phyloP scores from a whole-genome alignment of 225 moss, liverwort and hornwort genomes.

The Neckera pumila region DNA sequence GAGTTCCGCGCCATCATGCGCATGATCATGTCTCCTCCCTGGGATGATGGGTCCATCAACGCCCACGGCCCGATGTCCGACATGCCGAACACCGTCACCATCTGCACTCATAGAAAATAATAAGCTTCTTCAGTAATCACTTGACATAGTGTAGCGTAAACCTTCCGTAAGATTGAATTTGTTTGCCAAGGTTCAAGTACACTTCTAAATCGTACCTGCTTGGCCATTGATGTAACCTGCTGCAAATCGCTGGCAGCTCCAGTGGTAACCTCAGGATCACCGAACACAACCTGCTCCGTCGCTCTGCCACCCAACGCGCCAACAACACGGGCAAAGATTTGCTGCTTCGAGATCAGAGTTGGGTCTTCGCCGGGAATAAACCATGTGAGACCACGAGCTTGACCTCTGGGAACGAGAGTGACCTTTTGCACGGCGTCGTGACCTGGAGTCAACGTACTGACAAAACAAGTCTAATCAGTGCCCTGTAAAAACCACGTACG shows the following conservation, averaged over 20 bases:
- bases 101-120: conserved; percentile 22
- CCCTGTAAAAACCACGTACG: too few relatives aligned
- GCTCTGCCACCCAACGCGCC: conserved; percentile 91
- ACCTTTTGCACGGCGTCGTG: conserved; percentile 93
- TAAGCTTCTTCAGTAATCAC: neutral
- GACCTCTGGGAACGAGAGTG: conserved; percentile 72
- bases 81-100: conserved; percentile 98
- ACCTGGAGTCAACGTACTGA: conserved; percentile 84
- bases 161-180: too few relatives aligned
- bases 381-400: conserved; percentile 93
- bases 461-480: neutral
- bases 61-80: conserved; percentile 99
- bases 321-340: conserved; percentile 82
- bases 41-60: conserved; percentile 86
- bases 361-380: conserved; percentile 96
- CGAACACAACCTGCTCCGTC: conserved; percentile 83
- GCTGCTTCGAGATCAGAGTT: conserved; percentile 83
- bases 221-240: conserved; percentile 98
- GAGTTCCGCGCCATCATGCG: conserved; percentile 97
- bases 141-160: neutral
- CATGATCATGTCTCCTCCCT: conserved; percentile 97
- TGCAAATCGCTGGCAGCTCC: conserved; percentile 88
- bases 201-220: conserved; percentile 36
- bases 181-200: neutral
- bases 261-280: conserved; percentile 83